These are phyloP conservation scores for Saksenaea vasiformis DNA, from an alignment of 371 early-diverging fungal genomes.

Conservation along the genomic window DNA sequence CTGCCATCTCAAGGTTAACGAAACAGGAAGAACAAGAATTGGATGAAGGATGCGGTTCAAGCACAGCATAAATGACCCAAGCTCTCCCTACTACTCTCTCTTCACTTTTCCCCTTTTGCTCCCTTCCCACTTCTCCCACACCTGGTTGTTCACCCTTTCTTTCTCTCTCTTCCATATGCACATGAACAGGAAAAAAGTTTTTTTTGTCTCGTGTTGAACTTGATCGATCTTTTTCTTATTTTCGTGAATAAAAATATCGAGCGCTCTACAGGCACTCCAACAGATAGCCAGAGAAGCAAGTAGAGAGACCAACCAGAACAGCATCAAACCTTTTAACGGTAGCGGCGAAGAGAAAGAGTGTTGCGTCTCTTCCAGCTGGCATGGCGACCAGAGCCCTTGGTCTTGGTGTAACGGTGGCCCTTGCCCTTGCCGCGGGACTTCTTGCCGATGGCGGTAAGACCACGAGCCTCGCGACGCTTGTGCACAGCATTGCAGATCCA, in stretches of 20 bases:
- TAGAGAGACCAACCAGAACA: background rate
- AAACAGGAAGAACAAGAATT: slow-evolving; percentile 54
- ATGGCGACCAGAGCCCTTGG: slow-evolving; percentile 31
- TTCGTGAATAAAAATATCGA: background rate
- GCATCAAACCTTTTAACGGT: slow-evolving; percentile 55
- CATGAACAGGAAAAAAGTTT: background rate
- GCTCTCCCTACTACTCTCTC: background rate
- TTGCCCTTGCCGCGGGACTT: slow-evolving; percentile 98
- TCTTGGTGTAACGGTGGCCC: slow-evolving; percentile 96
- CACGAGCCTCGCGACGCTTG: slow-evolving; percentile 99
- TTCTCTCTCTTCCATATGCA: background rate
- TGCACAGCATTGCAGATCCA: slow-evolving; percentile 98
- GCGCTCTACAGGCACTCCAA: background rate
- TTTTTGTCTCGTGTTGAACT: background rate
- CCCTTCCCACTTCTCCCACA: background rate
- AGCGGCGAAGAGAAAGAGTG: slow-evolving; percentile 76
- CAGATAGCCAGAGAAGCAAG: background rate
- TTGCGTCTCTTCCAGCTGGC: slow-evolving; percentile 69
- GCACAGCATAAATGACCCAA: background rate
- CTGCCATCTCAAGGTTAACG: slow-evolving; percentile 45
- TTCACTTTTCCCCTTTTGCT: background rate
- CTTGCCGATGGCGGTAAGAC: slow-evolving; percentile 97
- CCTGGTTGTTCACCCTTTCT: background rate
- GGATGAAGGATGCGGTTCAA: slow-evolving; percentile 52
- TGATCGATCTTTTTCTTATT: background rate